Evolutionary conservation across 768 basidiomycete genomes (phyloP), one percentile per base, ranked within the genome.

Genomic region (Candolleomyces aberdarensis): DNA sequence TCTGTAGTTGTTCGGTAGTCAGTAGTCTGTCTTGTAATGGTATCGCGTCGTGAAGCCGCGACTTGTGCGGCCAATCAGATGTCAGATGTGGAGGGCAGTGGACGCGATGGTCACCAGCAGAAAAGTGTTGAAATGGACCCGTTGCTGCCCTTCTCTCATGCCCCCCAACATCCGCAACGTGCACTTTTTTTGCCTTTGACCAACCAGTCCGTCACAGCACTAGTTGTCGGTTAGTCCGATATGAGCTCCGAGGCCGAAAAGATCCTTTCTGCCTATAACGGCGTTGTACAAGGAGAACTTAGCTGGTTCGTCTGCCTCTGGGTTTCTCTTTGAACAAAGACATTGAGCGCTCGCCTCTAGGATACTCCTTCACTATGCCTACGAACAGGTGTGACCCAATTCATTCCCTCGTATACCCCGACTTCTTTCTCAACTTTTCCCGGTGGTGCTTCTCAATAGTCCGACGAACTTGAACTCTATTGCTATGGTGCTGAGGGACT

Each of bases 401-500:
- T 50, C 48, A 55, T 56, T 14, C n/a, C 32, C 31, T 13, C 48
- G 51, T 43, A 5, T 50, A 17, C 54, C 49, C 57, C 44, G 19
- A 22, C 39, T 15, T 48, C 48, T 49, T 46, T 52, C 49, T 57
- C 44, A 22, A 22, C 39, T 15, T 48, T 50, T 49, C 47, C 41
- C 26, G 61, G 40, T 51, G 29, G 43, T 63, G 63, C 62, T 50
- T 64, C 53, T 61, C 52, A 20, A 57, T 59, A 80, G 76, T 66
- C 67, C 19, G 78, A 81, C 58, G 74, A 77, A 46, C 68, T 82
- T 53, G 72, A 70, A 17, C 64, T 82, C 11, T 67, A 75, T 64
- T 76, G 74, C 22, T 74, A 73, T 44, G 82, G 81, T 15, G 63
- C 64, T 11, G 72, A 76, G 13, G 81, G 80, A 14, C 71, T 83